Percentiles rank a stretch among this genome's conserved stretches.
Evolutionary conservation across 2,329 filamentous ascomycete species (phyloP).

Genomic region (Beauveria medogensis): DNA sequence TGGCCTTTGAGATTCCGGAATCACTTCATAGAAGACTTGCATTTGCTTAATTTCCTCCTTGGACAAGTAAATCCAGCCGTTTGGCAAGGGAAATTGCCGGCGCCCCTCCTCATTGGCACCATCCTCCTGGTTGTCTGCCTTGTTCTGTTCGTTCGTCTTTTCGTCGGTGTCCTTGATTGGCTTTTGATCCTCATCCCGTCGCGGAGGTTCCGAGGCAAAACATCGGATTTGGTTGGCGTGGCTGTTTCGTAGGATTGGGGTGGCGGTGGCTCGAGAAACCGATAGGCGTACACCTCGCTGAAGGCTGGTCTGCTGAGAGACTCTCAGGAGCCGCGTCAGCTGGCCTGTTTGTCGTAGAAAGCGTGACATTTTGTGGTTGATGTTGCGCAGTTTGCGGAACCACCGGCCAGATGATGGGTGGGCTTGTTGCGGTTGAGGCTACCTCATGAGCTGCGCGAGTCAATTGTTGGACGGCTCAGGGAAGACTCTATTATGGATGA

Average conservation of each 20-base stretch:
- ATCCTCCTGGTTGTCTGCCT: conserved; percentile 14
- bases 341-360: conserved; percentile 59
- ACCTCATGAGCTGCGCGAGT: conserved; percentile 26
- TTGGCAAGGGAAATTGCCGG: conserved; percentile 27
- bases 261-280: conserved; percentile 25
- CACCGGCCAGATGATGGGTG: conserved; percentile 22
- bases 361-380: conserved; percentile 49
- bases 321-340: conserved; percentile 54
- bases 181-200: conserved; percentile 27
- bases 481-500: neutral
- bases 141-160: conserved; percentile 16
- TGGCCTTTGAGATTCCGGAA: conserved; percentile 55
- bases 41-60: conserved; percentile 44
- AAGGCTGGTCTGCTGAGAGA: conserved; percentile 44
- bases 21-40: conserved; percentile 49
- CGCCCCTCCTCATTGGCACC: conserved; percentile 19
- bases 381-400: conserved; percentile 26
- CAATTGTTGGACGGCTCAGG: conserved; percentile 13
- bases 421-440: conserved; percentile 16
- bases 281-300: conserved; percentile 34
- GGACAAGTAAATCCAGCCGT: conserved; percentile 39
- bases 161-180: conserved; percentile 19
- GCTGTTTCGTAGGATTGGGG: conserved; percentile 26
- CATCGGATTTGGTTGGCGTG: conserved; percentile 25
- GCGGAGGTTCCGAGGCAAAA: conserved; percentile 32